These are phyloP conservation scores for Remersonia thermophila DNA, from an alignment of 2,329 filamentous ascomycete species.

Conservation along the genomic window DNA sequence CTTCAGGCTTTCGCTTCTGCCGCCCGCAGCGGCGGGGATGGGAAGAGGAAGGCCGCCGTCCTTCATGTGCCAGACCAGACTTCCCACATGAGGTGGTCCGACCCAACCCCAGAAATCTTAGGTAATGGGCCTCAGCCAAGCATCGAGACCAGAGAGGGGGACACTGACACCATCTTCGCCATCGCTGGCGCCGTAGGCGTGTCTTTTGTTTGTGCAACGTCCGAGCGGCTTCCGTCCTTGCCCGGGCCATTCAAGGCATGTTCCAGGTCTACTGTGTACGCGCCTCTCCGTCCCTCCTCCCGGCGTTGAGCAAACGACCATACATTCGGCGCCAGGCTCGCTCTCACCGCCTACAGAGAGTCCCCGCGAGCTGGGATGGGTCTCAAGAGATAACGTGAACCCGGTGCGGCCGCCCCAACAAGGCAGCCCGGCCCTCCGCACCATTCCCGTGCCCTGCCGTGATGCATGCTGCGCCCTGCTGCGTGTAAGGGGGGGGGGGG, in stretches of 20 bases:
- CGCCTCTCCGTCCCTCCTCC: not conserved
- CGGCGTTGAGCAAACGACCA: not conserved
- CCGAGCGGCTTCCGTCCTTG: no score
- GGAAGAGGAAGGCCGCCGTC: conserved; percentile 4
- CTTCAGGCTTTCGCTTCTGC: not conserved
- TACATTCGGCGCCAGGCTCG: not conserved
- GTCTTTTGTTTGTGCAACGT: no score
- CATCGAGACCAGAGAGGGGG: not conserved
- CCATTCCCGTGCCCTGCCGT: no score
- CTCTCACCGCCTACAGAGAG: not conserved
- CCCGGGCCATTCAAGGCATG: not conserved
- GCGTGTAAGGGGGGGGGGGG: no score
- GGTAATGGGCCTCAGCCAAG: not conserved
- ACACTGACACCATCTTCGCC: conserved; percentile 12
- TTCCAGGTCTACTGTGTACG: not conserved
- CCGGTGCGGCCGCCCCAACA: no score
- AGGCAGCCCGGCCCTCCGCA: no score
- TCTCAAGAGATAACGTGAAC: no score
- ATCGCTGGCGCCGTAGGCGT: conserved; percentile 9
- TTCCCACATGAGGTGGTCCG: not conserved
- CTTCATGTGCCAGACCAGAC: not conserved
- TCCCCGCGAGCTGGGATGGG: not conserved
- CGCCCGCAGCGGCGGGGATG: no score
- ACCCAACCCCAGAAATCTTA: conserved; percentile 3
- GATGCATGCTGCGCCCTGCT: no score